Evolutionary conservation across 164 flowering plant species (phyloP).

Genomic region (Liquidambar formosana): DNA sequence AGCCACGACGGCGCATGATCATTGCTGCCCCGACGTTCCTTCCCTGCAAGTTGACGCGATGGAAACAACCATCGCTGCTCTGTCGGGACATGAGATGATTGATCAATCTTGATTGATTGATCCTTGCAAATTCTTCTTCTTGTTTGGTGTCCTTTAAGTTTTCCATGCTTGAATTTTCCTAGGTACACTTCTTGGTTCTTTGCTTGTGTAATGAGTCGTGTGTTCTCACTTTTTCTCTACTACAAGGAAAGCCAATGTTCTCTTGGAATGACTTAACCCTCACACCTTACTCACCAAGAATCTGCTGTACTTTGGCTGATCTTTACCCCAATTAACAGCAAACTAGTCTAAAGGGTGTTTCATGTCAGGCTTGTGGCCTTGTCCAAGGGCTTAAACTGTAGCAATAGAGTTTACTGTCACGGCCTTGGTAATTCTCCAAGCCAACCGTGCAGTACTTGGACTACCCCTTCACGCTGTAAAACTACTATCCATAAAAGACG

Average conservation of each 20-base stretch:
- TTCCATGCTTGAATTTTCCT: neutral
- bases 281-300: constrained; percentile 5
- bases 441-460: too few species aligned
- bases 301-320: neutral
- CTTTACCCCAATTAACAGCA: too few species aligned
- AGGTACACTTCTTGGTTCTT: constrained; percentile 15
- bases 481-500: too few species aligned
- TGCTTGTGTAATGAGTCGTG: constrained; percentile 9
- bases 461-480: too few species aligned
- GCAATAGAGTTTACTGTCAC: too few species aligned
- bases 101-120: neutral
- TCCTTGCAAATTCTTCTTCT: neutral
- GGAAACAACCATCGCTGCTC: constrained; percentile 14
- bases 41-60: constrained; percentile 40
- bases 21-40: constrained; percentile 60
- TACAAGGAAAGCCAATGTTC: constrained; percentile 32
- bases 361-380: too few species aligned
- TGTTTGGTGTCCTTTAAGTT: neutral
- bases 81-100: constrained; percentile 18
- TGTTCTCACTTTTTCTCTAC: constrained; percentile 11
- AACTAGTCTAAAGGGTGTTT: too few species aligned
- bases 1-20: constrained; percentile 21
- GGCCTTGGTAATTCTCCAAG: too few species aligned
- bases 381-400: too few species aligned
- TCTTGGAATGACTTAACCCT: constrained; percentile 23